Base-by-base conservation (phyloP, 78 protist genomes). In the Dictyostelium capitatum region DNA sequence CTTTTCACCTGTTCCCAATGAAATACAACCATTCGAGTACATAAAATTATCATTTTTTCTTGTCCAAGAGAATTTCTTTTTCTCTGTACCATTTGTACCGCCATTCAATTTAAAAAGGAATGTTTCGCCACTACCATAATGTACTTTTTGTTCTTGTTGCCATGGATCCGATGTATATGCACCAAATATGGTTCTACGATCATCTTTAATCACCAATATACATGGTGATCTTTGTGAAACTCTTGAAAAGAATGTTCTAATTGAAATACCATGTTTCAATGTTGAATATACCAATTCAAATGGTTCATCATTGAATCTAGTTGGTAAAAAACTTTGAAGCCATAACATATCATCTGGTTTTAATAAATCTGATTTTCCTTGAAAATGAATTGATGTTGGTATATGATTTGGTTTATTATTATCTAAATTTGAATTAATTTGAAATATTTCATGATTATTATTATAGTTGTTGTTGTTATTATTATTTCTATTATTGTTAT, bases 41-140 rank as follows among this genome's bases (percentile, higher is more conserved):
- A 87, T 87, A 41, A 87, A 87, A 51, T 64, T 57, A 25, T 87
- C 93, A 28, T 87, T 87, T 25, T 50, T 64, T 74, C 93, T 51
- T 14, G 93, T 78, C 93, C 93, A 87, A 5, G 93, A 78, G 51
- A 47, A 87, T 48, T 77, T 77, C 70, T 87, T 87, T 17, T 78
- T 32, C 25, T 74, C 77, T 25, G 23, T 20, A n/a, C 70, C 70
- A 47, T 74, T 41, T 2, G 19, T 23, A 5, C 46, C 56, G 1
- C 20, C 9, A 62, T 37, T 25, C 25, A 82, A 50, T 78, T 87
- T 87, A 50, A 87, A 87, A 3, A 87, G 56, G 37, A 87, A 87
- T 20, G 84, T 87, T 20, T 87, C 93, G 17, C 93, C 93, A 51
- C 84, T 77, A 9, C 93, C 93, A 87, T 87, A 87, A 79, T 87